Evolutionary conservation across 495 filamentous ascomycete species (phyloP).

Genomic region (Articulospora tetracladia): DNA sequence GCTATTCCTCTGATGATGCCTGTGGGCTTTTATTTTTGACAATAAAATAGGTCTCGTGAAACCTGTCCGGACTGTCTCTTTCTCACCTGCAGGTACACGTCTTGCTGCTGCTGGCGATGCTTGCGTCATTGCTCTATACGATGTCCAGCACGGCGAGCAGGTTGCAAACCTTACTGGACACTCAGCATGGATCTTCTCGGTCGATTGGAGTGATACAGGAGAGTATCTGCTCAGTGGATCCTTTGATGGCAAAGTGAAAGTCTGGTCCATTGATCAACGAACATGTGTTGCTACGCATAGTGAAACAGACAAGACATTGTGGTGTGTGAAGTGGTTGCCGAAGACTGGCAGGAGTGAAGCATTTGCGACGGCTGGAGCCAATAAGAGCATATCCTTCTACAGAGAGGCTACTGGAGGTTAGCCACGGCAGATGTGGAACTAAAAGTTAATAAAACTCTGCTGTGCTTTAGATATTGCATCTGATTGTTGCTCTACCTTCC

Average conservation of each 20-base stretch:
- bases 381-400: conserved; percentile 79
- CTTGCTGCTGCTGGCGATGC: conserved; percentile 93
- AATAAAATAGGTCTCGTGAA: conserved; percentile 68
- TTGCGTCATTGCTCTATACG: conserved; percentile 83
- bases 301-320: conserved; percentile 81
- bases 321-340: conserved; percentile 86
- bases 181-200: conserved; percentile 77
- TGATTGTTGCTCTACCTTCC: neutral
- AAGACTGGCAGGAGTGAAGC: conserved; percentile 73
- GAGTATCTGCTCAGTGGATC: conserved; percentile 87
- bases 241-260: conserved; percentile 89
- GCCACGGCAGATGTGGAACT: neutral
- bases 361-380: conserved; percentile 83
- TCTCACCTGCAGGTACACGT: conserved; percentile 78
- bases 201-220: conserved; percentile 92
- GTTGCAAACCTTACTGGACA: conserved; percentile 79
- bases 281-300: conserved; percentile 90
- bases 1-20: conserved; percentile 16
- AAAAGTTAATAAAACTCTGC: neutral
- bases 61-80: conserved; percentile 76
- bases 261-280: conserved; percentile 83
- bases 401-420: conserved; percentile 80
- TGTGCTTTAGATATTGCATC: neutral
- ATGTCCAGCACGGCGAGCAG: conserved; percentile 87
- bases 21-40: conserved; percentile 4